A percentile compares a stretch with the other conserved stretches of the same genome.
Evolutionary conservation across 2,329 filamentous ascomycete genomes (phyloP).

Genomic region (Dothideomycetes sp.): DNA sequence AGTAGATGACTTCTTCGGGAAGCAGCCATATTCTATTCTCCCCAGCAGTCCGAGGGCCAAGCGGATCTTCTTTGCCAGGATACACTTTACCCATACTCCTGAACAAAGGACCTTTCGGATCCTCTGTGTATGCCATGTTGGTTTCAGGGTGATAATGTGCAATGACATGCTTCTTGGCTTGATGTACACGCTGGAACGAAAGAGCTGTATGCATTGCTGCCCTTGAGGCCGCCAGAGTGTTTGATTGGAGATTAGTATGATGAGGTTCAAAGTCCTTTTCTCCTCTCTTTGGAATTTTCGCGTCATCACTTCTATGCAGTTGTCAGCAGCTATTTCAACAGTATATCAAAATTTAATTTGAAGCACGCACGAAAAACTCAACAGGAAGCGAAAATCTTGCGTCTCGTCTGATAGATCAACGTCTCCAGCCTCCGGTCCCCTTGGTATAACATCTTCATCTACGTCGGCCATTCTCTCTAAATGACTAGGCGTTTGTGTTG

Average conservation of each 20-base stretch:
- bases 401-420: conserved; percentile 68
- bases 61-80: conserved; percentile 41
- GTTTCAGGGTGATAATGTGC: conserved; percentile 65
- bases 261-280: conserved; percentile 97
- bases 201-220: conserved; percentile 84
- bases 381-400: conserved; percentile 76
- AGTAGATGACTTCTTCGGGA: conserved; percentile 83
- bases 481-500: neutral
- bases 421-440: conserved; percentile 63
- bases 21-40: conserved; percentile 59
- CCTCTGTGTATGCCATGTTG: conserved; percentile 54
- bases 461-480: conserved; percentile 29
- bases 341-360: neutral
- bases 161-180: conserved; percentile 54
- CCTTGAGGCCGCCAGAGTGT: conserved; percentile 69
- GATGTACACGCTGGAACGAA: conserved; percentile 64
- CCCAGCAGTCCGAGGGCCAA: conserved; percentile 22
- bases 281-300: conserved; percentile 72
- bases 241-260: conserved; percentile 71
- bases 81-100: conserved; percentile 65
- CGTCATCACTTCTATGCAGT: conserved; percentile 22
- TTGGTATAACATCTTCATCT: conserved; percentile 28
- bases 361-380: conserved; percentile 39
- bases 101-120: conserved; percentile 62
- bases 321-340: conserved; percentile 6